Evolutionary conservation across 169 alveolate species (phyloP).

Genomic region (Eimeria acervulina): DNA sequence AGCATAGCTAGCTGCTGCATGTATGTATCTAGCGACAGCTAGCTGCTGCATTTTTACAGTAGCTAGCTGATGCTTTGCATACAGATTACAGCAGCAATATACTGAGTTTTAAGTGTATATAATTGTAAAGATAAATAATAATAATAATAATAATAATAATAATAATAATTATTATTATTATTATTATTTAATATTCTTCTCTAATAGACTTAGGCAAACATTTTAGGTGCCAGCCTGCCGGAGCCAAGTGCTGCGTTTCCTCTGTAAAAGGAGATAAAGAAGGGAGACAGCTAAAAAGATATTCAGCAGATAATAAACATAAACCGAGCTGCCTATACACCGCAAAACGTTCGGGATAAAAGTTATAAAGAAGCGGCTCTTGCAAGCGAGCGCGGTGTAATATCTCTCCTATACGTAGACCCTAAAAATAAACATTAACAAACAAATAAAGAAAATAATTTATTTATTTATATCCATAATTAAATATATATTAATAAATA

Average conservation of each 20-base stretch:
- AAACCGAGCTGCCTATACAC: slow-evolving; percentile 37
- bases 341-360: slow-evolving; percentile 84
- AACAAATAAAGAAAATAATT: no score
- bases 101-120: no score
- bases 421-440: slow-evolving; percentile 72
- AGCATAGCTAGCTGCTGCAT: not conserved
- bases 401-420: slow-evolving; percentile 85
- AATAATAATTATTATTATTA: no score
- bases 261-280: not conserved
- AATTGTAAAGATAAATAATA: no score
- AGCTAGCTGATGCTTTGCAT: no score
- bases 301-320: not conserved
- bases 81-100: no score
- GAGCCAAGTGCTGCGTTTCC: not conserved
- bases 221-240: not conserved
- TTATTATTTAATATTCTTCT: slow-evolving; percentile 9
- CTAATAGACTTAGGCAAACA: not conserved
- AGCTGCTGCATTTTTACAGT: no score
- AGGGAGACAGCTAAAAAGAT: not conserved
- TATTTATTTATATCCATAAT: no score
- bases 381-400: slow-evolving; percentile 85
- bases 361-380: slow-evolving; percentile 80
- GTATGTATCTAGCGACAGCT: not conserved
- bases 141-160: no score
- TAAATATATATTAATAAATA: no score